Evolutionary conservation across 352 stramenopile genomes (phyloP).

Genomic region (Aphanomyces cochlioides): DNA sequence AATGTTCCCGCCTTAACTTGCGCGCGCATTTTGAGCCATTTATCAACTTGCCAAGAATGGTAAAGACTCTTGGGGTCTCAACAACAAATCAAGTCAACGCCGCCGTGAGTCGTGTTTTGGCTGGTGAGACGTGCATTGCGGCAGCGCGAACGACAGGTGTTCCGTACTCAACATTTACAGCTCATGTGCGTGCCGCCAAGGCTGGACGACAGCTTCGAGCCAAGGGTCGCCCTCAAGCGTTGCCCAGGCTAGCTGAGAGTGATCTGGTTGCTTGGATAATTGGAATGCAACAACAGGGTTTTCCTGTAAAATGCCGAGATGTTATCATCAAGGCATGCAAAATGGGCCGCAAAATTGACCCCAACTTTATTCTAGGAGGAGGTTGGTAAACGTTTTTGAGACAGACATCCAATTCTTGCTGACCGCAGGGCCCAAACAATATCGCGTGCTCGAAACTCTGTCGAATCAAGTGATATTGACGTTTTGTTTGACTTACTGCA

Average conservation of each 20-base stretch:
- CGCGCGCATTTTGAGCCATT: too few relatives aligned
- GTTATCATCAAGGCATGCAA: constrained; percentile 33
- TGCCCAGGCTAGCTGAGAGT: constrained; percentile 8
- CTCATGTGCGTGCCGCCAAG: too few relatives aligned
- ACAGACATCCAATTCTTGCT: constrained; percentile 25
- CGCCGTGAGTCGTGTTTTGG: too few relatives aligned
- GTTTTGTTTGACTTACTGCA: constrained; percentile 27
- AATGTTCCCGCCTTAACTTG: too few relatives aligned
- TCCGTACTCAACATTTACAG: too few relatives aligned
- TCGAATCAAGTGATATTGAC: constrained; percentile 14
- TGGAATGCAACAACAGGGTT: constrained; percentile 29
- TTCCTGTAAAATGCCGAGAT: constrained; percentile 12
- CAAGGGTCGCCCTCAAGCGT: background rate
- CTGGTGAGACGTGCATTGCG: too few relatives aligned
- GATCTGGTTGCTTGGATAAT: constrained; percentile 32
- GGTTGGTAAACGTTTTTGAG: constrained; percentile 35
- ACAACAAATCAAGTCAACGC: too few relatives aligned
- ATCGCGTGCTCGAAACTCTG: constrained; percentile 25
- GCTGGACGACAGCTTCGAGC: too few relatives aligned
- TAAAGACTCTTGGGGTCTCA: too few relatives aligned
- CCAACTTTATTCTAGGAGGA: background rate
- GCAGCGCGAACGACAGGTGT: too few relatives aligned
- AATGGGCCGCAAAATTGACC: background rate
- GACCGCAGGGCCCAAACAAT: constrained; percentile 29
- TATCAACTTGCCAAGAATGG: too few relatives aligned